phyloP scores from a whole-genome alignment of 2,329 filamentous ascomycete genomes.

The Juglanconis juglandina region DNA sequence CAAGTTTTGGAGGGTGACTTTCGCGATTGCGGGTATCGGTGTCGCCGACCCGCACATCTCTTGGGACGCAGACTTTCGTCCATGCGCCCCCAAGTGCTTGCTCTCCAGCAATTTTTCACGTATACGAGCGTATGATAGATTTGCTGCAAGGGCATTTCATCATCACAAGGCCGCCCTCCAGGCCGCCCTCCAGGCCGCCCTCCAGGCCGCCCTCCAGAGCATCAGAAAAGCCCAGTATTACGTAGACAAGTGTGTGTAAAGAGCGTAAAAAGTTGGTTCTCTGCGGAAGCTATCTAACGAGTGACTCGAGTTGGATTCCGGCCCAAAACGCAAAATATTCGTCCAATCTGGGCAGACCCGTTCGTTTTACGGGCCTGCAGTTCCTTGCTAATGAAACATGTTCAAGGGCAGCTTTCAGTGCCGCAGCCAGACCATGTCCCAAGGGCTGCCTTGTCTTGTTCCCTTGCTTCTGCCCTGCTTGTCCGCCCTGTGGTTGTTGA shows the following conservation, averaged over 20 bases:
- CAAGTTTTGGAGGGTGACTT: too few species aligned
- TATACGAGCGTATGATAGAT: too few species aligned
- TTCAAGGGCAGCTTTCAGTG: conserved; percentile 6
- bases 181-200: too few species aligned
- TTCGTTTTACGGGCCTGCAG: neutral
- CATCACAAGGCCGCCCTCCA: too few species aligned
- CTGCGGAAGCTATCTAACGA: conserved; percentile 13
- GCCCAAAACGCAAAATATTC: conserved; percentile 7
- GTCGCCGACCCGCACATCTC: too few species aligned
- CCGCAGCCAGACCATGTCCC: conserved; percentile 6
- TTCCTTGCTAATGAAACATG: conserved; percentile 2
- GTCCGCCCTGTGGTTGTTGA: conserved; percentile 12
- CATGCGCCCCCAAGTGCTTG: too few species aligned
- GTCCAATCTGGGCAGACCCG: conserved; percentile 9
- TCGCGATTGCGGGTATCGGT: too few species aligned
- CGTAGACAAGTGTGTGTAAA: neutral
- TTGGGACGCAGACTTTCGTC: too few species aligned
- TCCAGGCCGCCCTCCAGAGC: neutral
- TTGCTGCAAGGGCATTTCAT: too few species aligned
- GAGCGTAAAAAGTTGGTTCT: conserved; percentile 16
- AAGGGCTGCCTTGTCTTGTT: neutral
- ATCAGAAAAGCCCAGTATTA: neutral
- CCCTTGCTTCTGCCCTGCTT: conserved; percentile 14
- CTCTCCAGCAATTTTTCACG: too few species aligned
- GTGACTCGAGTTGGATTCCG: conserved; percentile 6